Percentiles rank a stretch among this genome's conserved stretches.
Conservation (phyloP, 306 rosid genomes). For the Mimosa pudica region DNA sequence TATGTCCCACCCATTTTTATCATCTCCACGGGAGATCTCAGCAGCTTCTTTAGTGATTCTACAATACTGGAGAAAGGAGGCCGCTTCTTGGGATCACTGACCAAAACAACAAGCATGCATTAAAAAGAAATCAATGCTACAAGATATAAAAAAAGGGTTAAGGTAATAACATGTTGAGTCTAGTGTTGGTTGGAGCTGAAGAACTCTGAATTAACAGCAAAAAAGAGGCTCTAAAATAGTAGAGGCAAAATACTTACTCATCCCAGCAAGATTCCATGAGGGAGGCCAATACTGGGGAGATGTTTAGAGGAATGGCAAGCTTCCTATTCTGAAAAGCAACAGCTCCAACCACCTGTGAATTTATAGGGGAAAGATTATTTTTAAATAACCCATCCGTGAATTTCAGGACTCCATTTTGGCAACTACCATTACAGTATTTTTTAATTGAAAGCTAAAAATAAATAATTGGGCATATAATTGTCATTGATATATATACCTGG, state of each 20-base stretch:
- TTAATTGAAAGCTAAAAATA: constrained; percentile 30
- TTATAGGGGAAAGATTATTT: constrained; percentile 22
- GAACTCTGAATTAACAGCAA: not conserved
- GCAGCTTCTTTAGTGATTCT: constrained; percentile 80
- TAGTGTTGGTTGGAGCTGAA: too few species aligned
- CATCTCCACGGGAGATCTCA: constrained; percentile 74
- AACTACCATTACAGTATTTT: constrained; percentile 6
- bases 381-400: constrained; percentile 8
- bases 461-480: not conserved
- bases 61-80: constrained; percentile 74
- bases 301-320: constrained; percentile 70
- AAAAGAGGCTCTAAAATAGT: not conserved
- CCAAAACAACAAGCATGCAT: constrained; percentile 34
- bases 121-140: constrained; percentile 9
- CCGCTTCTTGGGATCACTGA: constrained; percentile 78
- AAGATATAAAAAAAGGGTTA: not conserved
- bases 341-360: constrained; percentile 90
- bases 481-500: constrained; percentile 56
- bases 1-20: constrained; percentile 56
- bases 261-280: constrained; percentile 98
- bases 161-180: not conserved
- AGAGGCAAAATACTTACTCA: constrained; percentile 56
- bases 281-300: constrained; percentile 74
- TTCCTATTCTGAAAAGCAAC: constrained; percentile 95
- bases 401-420: constrained; percentile 28